Conservation (phyloP, 2,329 filamentous ascomycete genomes). For the Apiospora phragmitis region DNA sequence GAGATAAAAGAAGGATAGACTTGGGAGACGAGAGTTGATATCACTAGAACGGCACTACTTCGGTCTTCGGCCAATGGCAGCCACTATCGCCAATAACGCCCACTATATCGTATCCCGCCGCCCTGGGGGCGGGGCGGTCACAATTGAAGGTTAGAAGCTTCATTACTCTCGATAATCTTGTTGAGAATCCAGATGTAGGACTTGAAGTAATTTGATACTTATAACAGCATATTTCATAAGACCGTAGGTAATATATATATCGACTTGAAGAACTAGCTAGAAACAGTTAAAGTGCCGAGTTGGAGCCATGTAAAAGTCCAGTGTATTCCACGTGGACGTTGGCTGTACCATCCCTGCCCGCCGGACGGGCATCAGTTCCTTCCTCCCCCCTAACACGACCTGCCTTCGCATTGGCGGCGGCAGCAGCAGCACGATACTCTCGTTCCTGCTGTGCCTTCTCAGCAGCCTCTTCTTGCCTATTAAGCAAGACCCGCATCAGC, state of each 20-base stretch:
- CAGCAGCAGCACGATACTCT: neutral
- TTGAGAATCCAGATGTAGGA: no score
- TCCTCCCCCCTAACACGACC: neutral
- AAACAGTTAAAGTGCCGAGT: neutral
- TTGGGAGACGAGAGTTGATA: neutral
- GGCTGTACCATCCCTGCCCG: no score
- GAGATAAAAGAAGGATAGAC: no score
- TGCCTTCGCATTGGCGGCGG: neutral
- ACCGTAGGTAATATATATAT: neutral
- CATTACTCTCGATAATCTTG: no score
- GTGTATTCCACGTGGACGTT: neutral
- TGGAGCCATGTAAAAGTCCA: neutral
- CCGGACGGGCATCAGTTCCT: no score
- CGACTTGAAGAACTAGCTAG: neutral
- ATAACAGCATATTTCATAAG: no score
- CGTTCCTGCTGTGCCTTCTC: neutral
- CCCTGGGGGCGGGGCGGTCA: no score
- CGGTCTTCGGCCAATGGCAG: neutral
- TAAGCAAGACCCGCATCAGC: neutral
- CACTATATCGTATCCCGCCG: neutral
- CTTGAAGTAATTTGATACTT: no score
- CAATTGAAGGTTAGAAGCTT: no score
- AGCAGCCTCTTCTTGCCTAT: neutral
- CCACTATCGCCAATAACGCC: neutral
- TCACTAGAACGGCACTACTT: neutral